Conservation (phyloP, 2,329 filamentous ascomycete species). For the Rutstroemia sp. region DNA sequence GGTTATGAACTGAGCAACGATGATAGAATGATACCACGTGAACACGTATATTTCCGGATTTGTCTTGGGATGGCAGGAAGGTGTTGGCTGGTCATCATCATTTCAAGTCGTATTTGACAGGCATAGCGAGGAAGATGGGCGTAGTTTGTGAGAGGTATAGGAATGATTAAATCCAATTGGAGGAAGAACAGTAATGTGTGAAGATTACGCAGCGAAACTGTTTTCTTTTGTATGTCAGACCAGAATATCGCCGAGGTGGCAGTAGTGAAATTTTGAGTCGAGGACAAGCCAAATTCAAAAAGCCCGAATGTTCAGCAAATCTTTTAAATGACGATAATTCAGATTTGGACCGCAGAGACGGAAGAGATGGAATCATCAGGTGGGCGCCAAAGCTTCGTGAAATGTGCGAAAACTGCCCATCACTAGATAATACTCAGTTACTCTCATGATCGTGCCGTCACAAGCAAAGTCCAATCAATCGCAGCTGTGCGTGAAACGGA, state of each 20-base stretch:
- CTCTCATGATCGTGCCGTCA: too few species aligned
- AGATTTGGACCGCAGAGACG: too few species aligned
- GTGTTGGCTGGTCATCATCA: conserved; percentile 11
- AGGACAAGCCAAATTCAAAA: too few species aligned
- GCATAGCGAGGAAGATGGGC: conserved; percentile 9
- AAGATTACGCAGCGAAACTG: background rate
- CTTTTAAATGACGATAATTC: too few species aligned
- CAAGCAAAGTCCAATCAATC: too few species aligned
- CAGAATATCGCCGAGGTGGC: background rate
- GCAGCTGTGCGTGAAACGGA: too few species aligned
- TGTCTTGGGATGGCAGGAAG: conserved; percentile 7
- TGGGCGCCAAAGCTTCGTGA: too few species aligned
- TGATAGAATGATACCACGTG: conserved; percentile 12
- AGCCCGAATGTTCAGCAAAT: too few species aligned
- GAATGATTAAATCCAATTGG: background rate
- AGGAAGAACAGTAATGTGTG: background rate
- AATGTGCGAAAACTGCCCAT: too few species aligned
- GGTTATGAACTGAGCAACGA: conserved; percentile 5
- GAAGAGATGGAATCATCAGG: too few species aligned
- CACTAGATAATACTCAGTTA: too few species aligned
- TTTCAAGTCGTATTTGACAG: background rate
- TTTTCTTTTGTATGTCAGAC: background rate
- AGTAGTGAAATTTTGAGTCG: background rate
- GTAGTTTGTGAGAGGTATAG: background rate
- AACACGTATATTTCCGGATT: conserved; percentile 11